A percentile compares a stretch with the other conserved stretches of the same genome.
Conservation (phyloP, 257 asterid genomes). For the Petrea volubilis region DNA sequence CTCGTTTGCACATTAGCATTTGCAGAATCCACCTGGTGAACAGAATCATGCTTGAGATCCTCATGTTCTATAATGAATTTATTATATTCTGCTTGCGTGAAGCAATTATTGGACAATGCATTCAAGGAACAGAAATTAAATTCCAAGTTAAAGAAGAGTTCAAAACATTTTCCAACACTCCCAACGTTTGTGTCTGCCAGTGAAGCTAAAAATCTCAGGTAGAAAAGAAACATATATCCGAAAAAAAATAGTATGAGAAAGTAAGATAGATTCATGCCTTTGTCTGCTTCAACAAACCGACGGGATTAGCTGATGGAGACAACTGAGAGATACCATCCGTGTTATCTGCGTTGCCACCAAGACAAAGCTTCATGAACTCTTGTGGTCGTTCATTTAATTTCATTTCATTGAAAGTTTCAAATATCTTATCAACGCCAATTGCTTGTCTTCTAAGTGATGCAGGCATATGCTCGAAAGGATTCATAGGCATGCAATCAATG, state of each 20-base stretch:
- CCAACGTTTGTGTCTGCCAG: slow-evolving; percentile 2
- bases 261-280: slow-evolving; percentile 51
- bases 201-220: slow-evolving; percentile 5
- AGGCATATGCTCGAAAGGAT: slow-evolving; percentile 77
- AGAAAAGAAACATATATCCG: background rate
- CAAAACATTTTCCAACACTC: background rate
- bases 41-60: slow-evolving; percentile 19
- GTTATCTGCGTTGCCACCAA: slow-evolving; percentile 49
- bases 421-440: slow-evolving; percentile 48
- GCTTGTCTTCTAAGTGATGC: slow-evolving; percentile 51
- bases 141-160: background rate
- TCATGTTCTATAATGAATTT: background rate
- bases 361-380: slow-evolving; percentile 47
- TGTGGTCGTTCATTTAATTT: slow-evolving; percentile 47
- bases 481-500: slow-evolving; percentile 91
- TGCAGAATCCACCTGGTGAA: slow-evolving; percentile 50
- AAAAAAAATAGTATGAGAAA: slow-evolving; percentile 6
- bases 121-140: background rate
- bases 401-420: slow-evolving; percentile 54
- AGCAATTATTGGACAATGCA: background rate
- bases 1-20: slow-evolving; percentile 45
- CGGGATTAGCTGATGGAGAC: slow-evolving; percentile 48
- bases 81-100: background rate
- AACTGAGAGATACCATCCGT: slow-evolving; percentile 42
- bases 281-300: slow-evolving; percentile 49